These are phyloP conservation scores for Anisodus acutangulus DNA, from an alignment of 257 asterid species.

Conservation along the genomic window DNA sequence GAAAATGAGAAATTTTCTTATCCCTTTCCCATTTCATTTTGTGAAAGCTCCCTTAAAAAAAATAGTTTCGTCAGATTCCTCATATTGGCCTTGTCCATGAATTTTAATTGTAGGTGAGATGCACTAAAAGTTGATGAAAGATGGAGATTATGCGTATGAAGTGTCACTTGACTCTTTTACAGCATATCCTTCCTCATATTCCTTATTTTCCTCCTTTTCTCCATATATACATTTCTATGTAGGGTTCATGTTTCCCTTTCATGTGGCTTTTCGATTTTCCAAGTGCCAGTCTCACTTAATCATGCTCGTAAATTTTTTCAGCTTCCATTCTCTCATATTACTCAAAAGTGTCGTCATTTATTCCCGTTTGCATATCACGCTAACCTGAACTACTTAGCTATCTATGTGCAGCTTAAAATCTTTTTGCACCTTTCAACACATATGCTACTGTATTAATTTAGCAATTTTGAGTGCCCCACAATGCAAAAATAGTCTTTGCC, in stretches of 20 bases:
- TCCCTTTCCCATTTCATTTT: slow-evolving; percentile 25
- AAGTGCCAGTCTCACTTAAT: not conserved
- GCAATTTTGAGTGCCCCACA: not conserved
- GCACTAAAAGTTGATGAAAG: slow-evolving; percentile 6
- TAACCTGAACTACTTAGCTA: not conserved
- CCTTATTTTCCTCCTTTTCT: not conserved
- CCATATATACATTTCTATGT: not conserved
- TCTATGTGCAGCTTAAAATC: not conserved
- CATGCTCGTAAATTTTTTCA: too few relatives aligned
- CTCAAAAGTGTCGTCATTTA: not conserved
- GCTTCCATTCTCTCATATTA: not conserved
- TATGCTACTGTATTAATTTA: not conserved
- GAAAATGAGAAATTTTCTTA: slow-evolving; percentile 32
- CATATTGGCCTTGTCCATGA: slow-evolving; percentile 25
- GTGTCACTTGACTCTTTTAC: not conserved
- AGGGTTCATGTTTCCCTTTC: not conserved
- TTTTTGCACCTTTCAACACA: not conserved
- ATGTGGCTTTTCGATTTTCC: not conserved
- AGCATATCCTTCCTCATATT: slow-evolving; percentile 44
- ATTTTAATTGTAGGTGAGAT: slow-evolving; percentile 17
- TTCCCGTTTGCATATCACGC: not conserved
- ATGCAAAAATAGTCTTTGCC: not conserved
- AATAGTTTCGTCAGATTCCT: slow-evolving; percentile 35
- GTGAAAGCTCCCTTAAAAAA: slow-evolving; percentile 15
- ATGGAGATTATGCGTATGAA: not conserved